A percentile compares a stretch with the other conserved stretches of the same genome.
These are phyloP conservation scores for Amanita rubescens DNA, from an alignment of 768 basidiomycete species.

Conservation along the genomic window DNA sequence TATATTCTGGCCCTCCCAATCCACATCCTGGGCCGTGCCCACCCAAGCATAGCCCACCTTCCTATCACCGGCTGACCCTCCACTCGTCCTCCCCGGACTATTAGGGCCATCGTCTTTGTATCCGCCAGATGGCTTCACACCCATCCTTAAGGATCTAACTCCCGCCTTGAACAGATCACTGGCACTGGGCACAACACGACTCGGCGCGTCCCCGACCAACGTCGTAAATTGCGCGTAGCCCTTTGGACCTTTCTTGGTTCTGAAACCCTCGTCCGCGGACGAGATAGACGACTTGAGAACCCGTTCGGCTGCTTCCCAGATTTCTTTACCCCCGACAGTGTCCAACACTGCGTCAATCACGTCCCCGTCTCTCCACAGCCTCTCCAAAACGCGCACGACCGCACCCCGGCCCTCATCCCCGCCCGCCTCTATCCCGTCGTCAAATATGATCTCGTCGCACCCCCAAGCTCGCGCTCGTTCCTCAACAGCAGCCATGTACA, in stretches of 20 bases:
- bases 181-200: constrained; percentile 57
- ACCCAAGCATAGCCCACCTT: constrained; percentile 78
- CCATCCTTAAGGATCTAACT: constrained; percentile 48
- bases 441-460: constrained; percentile 72
- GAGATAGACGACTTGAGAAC: constrained; percentile 39
- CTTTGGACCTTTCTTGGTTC: constrained; percentile 13
- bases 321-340: constrained; percentile 69
- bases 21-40: constrained; percentile 71
- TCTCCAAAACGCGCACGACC: constrained; percentile 43
- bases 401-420: constrained; percentile 37
- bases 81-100: background rate
- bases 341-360: constrained; percentile 79
- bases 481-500: constrained; percentile 40
- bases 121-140: constrained; percentile 5
- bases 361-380: constrained; percentile 44
- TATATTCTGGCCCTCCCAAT: constrained; percentile 76
- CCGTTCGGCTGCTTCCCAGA: constrained; percentile 68
- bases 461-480: constrained; percentile 59
- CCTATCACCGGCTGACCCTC: constrained; percentile 21
- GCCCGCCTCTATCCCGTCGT: constrained; percentile 35
- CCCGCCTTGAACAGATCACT: constrained; percentile 71
- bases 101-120: constrained; percentile 7
- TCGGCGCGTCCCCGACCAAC: constrained; percentile 63
- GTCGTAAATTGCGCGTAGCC: constrained; percentile 64
- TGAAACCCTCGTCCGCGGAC: constrained; percentile 10